Conservation (phyloP, 441 rosid species). For the Brassica hybrid region DNA sequence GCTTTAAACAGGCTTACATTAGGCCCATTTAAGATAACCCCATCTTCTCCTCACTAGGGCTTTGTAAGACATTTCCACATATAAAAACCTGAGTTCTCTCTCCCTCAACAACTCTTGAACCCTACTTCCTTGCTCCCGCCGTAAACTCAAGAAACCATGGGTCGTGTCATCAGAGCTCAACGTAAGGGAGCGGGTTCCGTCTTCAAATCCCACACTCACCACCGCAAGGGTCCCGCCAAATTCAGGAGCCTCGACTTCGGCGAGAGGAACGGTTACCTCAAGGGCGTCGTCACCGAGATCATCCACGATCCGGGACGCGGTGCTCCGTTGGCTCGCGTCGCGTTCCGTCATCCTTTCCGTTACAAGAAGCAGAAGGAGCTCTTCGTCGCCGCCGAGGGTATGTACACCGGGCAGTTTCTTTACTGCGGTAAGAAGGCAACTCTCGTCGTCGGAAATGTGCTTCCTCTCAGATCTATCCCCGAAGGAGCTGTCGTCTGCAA, state of each 20-base stretch:
- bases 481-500: slow-evolving; percentile 81
- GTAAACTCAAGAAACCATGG: background rate
- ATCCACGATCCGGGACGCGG: slow-evolving; percentile 87
- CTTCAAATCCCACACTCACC: background rate
- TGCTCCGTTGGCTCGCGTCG: slow-evolving; percentile 68
- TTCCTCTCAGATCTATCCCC: slow-evolving; percentile 72
- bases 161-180: background rate
- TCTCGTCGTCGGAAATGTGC: slow-evolving; percentile 72
- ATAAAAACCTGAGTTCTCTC: background rate
- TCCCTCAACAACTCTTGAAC: background rate
- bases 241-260: slow-evolving; percentile 81
- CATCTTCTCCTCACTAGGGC: background rate
- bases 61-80: background rate
- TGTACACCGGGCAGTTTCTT: slow-evolving; percentile 76
- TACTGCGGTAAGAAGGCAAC: slow-evolving; percentile 79
- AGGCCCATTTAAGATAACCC: background rate
- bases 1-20: background rate
- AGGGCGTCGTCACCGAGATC: slow-evolving; percentile 77
- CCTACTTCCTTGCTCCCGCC: background rate
- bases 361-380: too few relatives aligned
- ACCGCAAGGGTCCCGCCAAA: slow-evolving; percentile 38
- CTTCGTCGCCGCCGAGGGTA: slow-evolving; percentile 67
- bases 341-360: background rate
- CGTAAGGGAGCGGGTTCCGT: background rate
- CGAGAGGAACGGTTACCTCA: slow-evolving; percentile 77